These are phyloP conservation scores for Pichia membranifaciens DNA, from an alignment of 805 yeast genomes.

Conservation along the genomic window DNA sequence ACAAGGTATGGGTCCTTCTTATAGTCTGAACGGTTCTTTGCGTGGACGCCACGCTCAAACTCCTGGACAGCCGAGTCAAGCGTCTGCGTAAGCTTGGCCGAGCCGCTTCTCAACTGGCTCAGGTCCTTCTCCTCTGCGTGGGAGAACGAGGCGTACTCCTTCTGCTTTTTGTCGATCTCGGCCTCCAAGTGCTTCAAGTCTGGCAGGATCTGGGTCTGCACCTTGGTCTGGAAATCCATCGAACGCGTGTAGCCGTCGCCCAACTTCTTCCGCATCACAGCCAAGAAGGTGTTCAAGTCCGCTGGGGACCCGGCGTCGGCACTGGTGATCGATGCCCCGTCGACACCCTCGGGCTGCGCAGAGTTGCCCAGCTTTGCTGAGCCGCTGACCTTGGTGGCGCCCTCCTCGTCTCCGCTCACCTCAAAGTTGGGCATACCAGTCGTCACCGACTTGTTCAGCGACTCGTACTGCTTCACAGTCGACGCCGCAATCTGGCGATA, in stretches of 20 bases:
- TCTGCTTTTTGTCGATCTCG: slow-evolving; percentile 39
- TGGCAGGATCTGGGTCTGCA: slow-evolving; percentile 36
- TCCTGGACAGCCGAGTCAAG: slow-evolving; percentile 20
- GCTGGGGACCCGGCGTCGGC: not conserved
- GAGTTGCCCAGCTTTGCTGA: slow-evolving; percentile 13
- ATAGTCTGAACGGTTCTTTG: slow-evolving; percentile 28
- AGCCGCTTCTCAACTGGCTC: slow-evolving; percentile 31
- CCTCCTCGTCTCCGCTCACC: slow-evolving; percentile 16
- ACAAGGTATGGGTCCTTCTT: slow-evolving; percentile 42
- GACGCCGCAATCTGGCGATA: slow-evolving; percentile 21
- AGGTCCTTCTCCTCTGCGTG: slow-evolving; percentile 36
- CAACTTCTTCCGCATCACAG: slow-evolving; percentile 21
- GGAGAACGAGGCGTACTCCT: slow-evolving; percentile 33
- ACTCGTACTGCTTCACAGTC: slow-evolving; percentile 23
- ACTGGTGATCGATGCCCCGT: not conserved
- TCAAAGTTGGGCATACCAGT: slow-evolving; percentile 29
- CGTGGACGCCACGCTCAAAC: slow-evolving; percentile 15
- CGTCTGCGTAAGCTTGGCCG: slow-evolving; percentile 26
- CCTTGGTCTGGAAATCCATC: slow-evolving; percentile 34
- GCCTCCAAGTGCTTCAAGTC: slow-evolving; percentile 35
- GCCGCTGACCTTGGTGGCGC: slow-evolving; percentile 21
- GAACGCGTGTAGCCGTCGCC: slow-evolving; percentile 33
- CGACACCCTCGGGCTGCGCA: not conserved
- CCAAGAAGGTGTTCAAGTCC: slow-evolving; percentile 28
- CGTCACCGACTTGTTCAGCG: slow-evolving; percentile 18